Percentiles rank a stretch among this genome's conserved stretches.
These are phyloP conservation scores for Fonsecaea erecta DNA, from an alignment of 2,329 filamentous ascomycete species.

Conservation along the genomic window DNA sequence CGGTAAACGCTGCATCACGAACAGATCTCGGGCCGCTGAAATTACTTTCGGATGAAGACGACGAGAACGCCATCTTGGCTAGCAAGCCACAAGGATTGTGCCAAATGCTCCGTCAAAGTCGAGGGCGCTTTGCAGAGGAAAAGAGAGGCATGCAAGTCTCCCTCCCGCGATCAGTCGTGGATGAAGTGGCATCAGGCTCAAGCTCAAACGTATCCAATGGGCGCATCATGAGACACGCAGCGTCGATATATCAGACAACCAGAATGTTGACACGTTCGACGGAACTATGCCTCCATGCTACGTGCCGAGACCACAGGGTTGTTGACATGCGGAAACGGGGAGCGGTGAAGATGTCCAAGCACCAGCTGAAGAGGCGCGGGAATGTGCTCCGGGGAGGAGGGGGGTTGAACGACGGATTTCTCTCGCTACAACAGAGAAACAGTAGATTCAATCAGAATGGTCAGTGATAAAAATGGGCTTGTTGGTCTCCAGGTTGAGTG, in stretches of 20 bases:
- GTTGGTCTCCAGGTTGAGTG: not conserved
- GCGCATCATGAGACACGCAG: constrained; percentile 17
- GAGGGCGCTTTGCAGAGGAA: not conserved
- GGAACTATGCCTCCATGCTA: constrained; percentile 15
- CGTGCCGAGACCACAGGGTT: constrained; percentile 10
- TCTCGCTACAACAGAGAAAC: not conserved
- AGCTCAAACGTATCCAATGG: constrained; percentile 3
- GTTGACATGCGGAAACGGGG: constrained; percentile 5
- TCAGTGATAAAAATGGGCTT: not conserved
- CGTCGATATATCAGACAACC: constrained; percentile 14
- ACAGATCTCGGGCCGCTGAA: constrained; percentile 26
- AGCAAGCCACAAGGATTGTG: not conserved
- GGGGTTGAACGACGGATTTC: not conserved
- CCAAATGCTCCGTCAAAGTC: constrained; percentile 2
- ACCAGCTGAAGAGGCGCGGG: not conserved
- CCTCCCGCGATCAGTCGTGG: constrained; percentile 6
- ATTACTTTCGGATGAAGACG: constrained; percentile 35
- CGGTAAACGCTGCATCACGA: constrained; percentile 28
- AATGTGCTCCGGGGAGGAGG: not conserved
- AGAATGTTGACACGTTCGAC: constrained; percentile 6
- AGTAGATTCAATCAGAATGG: not conserved
- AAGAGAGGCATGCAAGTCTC: constrained; percentile 13
- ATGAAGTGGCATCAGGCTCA: constrained; percentile 10
- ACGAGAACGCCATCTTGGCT: constrained; percentile 35
- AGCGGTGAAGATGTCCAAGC: constrained; percentile 17